phyloP scores from a whole-genome alignment of 164 flowering plant genomes.

The Tetracentron sinense region DNA sequence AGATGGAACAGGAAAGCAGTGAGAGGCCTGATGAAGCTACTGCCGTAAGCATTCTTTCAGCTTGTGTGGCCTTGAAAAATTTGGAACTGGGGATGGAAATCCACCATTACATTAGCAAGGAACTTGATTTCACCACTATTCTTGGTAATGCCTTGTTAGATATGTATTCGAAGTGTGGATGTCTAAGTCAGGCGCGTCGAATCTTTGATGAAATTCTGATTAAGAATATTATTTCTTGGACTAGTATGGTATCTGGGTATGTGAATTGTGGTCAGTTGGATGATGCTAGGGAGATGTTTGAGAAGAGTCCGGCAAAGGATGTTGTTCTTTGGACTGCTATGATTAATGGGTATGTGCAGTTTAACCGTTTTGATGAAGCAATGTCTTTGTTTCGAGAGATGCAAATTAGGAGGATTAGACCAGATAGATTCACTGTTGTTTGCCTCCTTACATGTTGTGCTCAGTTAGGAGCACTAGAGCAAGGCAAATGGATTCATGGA shows the following conservation, averaged over 20 bases:
- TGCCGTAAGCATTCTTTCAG: conserved; percentile 63
- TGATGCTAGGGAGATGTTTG: conserved; percentile 66
- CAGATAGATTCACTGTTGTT: conserved; percentile 61
- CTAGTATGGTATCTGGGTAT: conserved; percentile 73
- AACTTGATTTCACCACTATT: no score
- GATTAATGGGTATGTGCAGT: conserved; percentile 83
- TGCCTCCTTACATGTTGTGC: conserved; percentile 77
- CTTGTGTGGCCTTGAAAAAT: conserved; percentile 50
- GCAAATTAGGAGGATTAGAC: conserved; percentile 52
- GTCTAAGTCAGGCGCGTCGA: no score
- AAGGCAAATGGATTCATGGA: conserved; percentile 78
- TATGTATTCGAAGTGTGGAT: no score
- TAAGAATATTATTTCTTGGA: conserved; percentile 74
- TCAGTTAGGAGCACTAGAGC: conserved; percentile 72
- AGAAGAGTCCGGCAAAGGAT: conserved; percentile 55
- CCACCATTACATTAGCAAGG: conserved; percentile 36
- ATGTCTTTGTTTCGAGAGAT: conserved; percentile 52
- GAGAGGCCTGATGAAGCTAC: conserved; percentile 63
- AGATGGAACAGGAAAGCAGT: conserved; percentile 32
- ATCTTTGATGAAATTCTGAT: no score
- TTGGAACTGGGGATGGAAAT: conserved; percentile 67
- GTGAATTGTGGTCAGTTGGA: conserved; percentile 51
- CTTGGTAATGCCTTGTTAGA: no score
- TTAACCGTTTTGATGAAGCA: conserved; percentile 66
- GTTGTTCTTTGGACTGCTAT: conserved; percentile 84